Base-by-base conservation (phyloP, 2,329 filamentous ascomycete species). In the Colletotrichum sp. region DNA sequence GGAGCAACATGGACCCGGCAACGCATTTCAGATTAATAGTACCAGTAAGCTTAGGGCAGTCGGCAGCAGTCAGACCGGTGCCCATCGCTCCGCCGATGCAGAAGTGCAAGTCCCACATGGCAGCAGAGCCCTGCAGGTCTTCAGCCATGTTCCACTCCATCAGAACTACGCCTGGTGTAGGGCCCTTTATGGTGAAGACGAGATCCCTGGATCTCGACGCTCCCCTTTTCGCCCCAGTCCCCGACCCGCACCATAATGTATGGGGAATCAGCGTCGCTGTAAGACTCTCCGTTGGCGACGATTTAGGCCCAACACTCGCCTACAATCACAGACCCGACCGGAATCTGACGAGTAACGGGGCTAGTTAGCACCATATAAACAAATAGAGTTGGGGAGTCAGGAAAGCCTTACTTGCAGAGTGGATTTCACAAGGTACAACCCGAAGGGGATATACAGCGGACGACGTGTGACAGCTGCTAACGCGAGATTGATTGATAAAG, bases 171-270 rank as follows among this genome's bases (percentile, higher is more conserved):
- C 91, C 90, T 34, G 88, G 84, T 34, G 89, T 86, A 22, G 88
- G 85, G 3, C 91, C 91, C 76, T 87, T 83, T 1, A 89, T 91
- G 79, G 88, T 87, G 34, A 94, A 84, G 61, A 93, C 86, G 80
- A 92, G 87, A 78, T 93, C 92, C 92, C 2, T 88, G 89, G 84
- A 89, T 89, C 80, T 93, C 91, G 22, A 93, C 85, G 9, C 81
- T 84, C 15, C 92, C 92, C 12, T 82, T 82, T 34, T 93, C 88
- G 6, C 90, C 90, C 8, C 84, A 78, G n/a, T 85, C 84, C 36
- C 90, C 91, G 8, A 93, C 87, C 72, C 87, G 85, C 1, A 92
- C 84, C 2, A 92, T 88, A 3, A 87, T 86, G 27, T 87, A 81
- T 1, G 91, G 91, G 27, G 85, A 85, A 61, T 82, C 83, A 19